Evolutionary conservation across 2,329 filamentous ascomycete species (phyloP).

Genomic region (Lecanicillium sp.): DNA sequence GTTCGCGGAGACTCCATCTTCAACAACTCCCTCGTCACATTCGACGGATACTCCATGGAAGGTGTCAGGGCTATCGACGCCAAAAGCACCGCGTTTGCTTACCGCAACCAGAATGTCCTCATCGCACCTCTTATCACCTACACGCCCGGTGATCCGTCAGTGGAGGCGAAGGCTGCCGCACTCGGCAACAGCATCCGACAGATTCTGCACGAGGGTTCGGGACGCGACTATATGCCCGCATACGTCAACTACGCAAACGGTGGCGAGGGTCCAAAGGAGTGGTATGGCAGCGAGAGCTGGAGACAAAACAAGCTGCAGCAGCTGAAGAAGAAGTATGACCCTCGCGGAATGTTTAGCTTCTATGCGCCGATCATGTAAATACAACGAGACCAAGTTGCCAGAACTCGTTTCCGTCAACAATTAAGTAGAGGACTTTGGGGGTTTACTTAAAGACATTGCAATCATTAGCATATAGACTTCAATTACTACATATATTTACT

Average conservation of each 20-base stretch:
- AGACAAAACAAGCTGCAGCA: constrained; percentile 35
- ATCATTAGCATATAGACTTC: no score
- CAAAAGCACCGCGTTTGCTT: constrained; percentile 39
- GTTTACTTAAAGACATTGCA: no score
- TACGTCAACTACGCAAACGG: constrained; percentile 44
- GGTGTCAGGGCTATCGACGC: constrained; percentile 34
- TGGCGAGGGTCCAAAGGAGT: constrained; percentile 30
- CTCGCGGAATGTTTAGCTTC: constrained; percentile 32
- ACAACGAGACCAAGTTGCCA: no score
- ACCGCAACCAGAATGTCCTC: constrained; percentile 38
- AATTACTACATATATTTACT: no score
- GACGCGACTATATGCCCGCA: constrained; percentile 25
- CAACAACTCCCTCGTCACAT: constrained; percentile 24
- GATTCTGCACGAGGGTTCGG: constrained; percentile 28
- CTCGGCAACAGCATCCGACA: constrained; percentile 32
- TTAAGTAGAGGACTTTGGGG: no score
- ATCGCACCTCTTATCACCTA: constrained; percentile 32
- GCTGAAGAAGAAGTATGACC: constrained; percentile 41
- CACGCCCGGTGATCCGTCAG: constrained; percentile 21
- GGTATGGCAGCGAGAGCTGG: constrained; percentile 42
- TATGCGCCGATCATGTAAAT: constrained; percentile 21
- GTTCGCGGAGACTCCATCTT: constrained; percentile 24
- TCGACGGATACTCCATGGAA: constrained; percentile 43
- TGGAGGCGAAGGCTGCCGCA: constrained; percentile 26
- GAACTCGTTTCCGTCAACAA: no score